These are phyloP conservation scores for Dryas alaskensis DNA, from an alignment of 306 rosid genomes.

Conservation along the genomic window DNA sequence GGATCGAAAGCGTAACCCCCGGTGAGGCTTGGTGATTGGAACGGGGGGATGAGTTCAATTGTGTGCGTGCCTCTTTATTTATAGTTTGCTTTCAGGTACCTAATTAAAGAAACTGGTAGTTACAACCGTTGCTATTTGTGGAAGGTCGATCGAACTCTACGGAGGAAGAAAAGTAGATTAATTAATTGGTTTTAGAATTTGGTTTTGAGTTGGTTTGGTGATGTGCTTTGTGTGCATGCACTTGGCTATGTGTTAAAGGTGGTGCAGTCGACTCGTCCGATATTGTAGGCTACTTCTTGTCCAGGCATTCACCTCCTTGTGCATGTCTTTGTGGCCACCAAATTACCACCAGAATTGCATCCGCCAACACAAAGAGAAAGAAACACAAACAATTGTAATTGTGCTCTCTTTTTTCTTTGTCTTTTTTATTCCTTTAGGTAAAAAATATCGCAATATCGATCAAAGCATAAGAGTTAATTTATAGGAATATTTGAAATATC, in stretches of 20 bases:
- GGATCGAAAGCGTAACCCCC: too few species aligned
- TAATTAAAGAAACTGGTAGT: background rate
- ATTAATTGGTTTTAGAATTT: background rate
- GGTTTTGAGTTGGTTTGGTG: conserved; percentile 8
- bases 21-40: too few species aligned
- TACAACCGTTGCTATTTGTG: background rate
- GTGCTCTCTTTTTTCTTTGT: too few species aligned
- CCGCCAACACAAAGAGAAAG: too few species aligned
- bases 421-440: too few species aligned
- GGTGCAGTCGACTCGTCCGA: background rate
- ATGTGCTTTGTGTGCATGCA: background rate
- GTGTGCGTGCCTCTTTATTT: background rate
- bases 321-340: background rate
- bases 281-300: background rate
- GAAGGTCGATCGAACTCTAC: background rate
- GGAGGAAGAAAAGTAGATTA: background rate
- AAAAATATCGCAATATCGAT: too few species aligned
- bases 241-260: background rate
- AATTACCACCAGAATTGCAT: background rate
- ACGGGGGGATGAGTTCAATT: background rate
- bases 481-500: too few species aligned
- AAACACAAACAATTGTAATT: too few species aligned
- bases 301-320: background rate
- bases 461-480: too few species aligned
- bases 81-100: background rate